Evolutionary conservation across 148 eudicot genomes (phyloP).

Genomic region (Vaccinium vitisidaea): DNA sequence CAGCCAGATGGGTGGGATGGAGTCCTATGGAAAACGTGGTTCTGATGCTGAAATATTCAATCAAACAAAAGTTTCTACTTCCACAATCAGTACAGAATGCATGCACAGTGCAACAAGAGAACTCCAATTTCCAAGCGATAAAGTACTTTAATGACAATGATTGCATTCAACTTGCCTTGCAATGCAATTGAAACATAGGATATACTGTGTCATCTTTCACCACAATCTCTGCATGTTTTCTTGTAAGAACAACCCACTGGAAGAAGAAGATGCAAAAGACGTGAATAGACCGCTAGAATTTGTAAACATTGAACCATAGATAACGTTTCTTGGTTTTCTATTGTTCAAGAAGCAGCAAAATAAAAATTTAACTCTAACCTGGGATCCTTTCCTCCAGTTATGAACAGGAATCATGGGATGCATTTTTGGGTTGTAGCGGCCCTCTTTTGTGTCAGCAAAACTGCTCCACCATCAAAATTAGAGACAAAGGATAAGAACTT

Average conservation of each 20-base stretch:
- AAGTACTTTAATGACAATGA: background rate
- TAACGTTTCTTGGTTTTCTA: background rate
- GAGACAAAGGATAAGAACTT: background rate
- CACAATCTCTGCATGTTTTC: slow-evolving; percentile 81
- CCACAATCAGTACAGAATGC: background rate
- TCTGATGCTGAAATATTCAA: background rate
- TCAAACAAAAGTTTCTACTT: background rate
- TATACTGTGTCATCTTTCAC: slow-evolving; percentile 65
- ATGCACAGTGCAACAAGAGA: slow-evolving; percentile 11
- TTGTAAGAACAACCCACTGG: slow-evolving; percentile 88
- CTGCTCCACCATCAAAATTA: slow-evolving; percentile 37
- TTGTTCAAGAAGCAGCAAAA: background rate
- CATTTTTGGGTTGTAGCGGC: slow-evolving; percentile 94
- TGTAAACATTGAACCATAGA: background rate
- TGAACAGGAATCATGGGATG: slow-evolving; percentile 66
- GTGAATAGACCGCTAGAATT: slow-evolving; percentile 12
- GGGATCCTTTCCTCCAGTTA: slow-evolving; percentile 96
- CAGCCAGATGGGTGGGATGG: background rate
- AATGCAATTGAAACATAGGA: slow-evolving; percentile 73
- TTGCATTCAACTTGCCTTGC: slow-evolving; percentile 59
- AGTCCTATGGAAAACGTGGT: background rate
- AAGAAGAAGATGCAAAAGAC: slow-evolving; percentile 25
- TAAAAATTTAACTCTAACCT: slow-evolving; percentile 38
- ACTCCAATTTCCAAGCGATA: background rate
- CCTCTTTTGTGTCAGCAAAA: slow-evolving; percentile 88